These are phyloP conservation scores for Medicago arabica DNA, from an alignment of 306 rosid genomes.

Conservation along the genomic window DNA sequence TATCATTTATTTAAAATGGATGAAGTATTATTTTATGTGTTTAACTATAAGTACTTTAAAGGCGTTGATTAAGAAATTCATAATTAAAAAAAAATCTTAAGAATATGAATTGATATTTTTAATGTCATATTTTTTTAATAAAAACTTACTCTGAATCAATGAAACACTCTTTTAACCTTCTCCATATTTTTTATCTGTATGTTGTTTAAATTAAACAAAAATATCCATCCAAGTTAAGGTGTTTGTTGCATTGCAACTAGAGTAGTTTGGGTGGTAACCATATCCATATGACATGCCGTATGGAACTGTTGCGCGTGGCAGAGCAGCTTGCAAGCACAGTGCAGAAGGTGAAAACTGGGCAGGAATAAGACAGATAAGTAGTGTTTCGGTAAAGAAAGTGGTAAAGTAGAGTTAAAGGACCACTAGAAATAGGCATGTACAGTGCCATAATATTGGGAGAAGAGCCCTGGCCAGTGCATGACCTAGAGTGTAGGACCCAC, in stretches of 20 bases:
- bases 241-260: not conserved
- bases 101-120: too few species aligned
- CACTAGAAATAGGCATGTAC: not conserved
- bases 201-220: too few species aligned
- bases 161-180: too few species aligned
- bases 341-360: not conserved
- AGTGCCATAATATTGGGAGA: not conserved
- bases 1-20: too few species aligned
- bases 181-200: too few species aligned
- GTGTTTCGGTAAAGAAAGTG: slow-evolving; percentile 2
- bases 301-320: slow-evolving; percentile 4
- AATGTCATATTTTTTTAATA: too few species aligned
- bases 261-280: not conserved
- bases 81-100: too few species aligned
- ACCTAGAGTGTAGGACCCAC: not conserved
- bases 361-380: not conserved
- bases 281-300: not conserved
- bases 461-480: not conserved
- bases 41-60: too few species aligned
- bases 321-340: slow-evolving; percentile 11
- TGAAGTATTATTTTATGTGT: too few species aligned
- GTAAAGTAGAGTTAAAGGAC: not conserved
- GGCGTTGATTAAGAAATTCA: too few species aligned
- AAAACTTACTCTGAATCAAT: too few species aligned
- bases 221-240: too few species aligned